Conservation (phyloP, 768 basidiomycete species). For the Chiua virens region DNA sequence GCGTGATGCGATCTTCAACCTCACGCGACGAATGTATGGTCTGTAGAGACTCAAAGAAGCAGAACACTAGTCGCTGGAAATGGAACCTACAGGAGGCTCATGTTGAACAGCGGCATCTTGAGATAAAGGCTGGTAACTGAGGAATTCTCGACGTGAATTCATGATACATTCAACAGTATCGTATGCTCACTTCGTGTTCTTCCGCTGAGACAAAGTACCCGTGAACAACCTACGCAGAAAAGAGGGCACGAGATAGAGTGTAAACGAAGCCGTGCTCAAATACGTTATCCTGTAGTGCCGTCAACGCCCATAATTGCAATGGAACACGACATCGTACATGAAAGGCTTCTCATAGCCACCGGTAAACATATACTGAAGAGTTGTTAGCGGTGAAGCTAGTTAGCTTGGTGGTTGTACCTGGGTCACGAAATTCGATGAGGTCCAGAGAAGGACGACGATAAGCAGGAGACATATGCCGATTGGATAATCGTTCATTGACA, state of each 20-base stretch:
- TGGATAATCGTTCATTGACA: constrained; percentile 38
- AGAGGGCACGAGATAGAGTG: constrained; percentile 74
- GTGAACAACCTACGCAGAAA: constrained; percentile 35
- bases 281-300: constrained; percentile 70
- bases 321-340: constrained; percentile 47
- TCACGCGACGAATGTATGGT: constrained; percentile 3
- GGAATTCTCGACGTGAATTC: background rate
- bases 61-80: background rate
- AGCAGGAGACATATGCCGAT: constrained; percentile 70
- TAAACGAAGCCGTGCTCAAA: constrained; percentile 87
- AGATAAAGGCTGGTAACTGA: constrained; percentile 27
- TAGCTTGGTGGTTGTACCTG: constrained; percentile 47
- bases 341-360: constrained; percentile 89
- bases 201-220: background rate
- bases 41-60: constrained; percentile 5
- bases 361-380: constrained; percentile 47
- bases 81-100: constrained; percentile 19
- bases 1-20: constrained; percentile 47
- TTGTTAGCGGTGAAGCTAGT: constrained; percentile 4
- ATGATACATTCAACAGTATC: background rate
- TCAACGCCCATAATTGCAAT: constrained; percentile 1
- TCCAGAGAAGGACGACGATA: constrained; percentile 85
- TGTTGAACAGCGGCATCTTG: constrained; percentile 13
- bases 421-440: constrained; percentile 82
- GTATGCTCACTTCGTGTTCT: constrained; percentile 10